phyloP scores from a whole-genome alignment of 257 asterid genomes.

The Paraleonurus japonicus region DNA sequence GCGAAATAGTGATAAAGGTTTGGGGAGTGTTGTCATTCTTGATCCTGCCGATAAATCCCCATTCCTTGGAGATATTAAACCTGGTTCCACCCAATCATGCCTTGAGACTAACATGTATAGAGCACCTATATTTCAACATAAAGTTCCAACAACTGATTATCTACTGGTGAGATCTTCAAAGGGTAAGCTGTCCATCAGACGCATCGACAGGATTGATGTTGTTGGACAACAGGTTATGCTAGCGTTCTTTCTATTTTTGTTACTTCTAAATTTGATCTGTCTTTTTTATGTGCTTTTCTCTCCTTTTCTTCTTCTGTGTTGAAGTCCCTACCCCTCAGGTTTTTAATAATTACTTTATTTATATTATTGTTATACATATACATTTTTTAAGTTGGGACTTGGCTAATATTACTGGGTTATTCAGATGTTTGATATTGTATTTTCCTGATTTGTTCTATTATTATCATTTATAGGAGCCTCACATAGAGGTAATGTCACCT shows the following conservation, averaged over 20 bases:
- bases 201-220: slow-evolving; percentile 94
- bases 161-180: slow-evolving; percentile 93
- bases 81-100: slow-evolving; percentile 87
- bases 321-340: neutral
- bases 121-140: slow-evolving; percentile 93
- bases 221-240: slow-evolving; percentile 93
- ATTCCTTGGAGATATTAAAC: slow-evolving; percentile 92
- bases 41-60: slow-evolving; percentile 99
- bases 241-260: slow-evolving; percentile 18
- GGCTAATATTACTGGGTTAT: slow-evolving; percentile 2
- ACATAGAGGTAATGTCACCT: slow-evolving; percentile 91
- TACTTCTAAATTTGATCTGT: neutral
- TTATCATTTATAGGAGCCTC: slow-evolving; percentile 75
- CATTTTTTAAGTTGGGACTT: neutral
- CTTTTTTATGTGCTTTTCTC: slow-evolving; percentile 10
- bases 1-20: slow-evolving; percentile 71
- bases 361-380: neutral
- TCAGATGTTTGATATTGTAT: slow-evolving; percentile 17
- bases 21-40: slow-evolving; percentile 78
- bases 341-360: neutral
- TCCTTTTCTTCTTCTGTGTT: neutral
- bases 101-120: slow-evolving; percentile 95
- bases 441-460: slow-evolving; percentile 28
- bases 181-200: slow-evolving; percentile 97
- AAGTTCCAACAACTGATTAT: slow-evolving; percentile 85